Base-by-base conservation (phyloP, 192 early-diverging fungal species). In the Cetraspora pellucida region DNA sequence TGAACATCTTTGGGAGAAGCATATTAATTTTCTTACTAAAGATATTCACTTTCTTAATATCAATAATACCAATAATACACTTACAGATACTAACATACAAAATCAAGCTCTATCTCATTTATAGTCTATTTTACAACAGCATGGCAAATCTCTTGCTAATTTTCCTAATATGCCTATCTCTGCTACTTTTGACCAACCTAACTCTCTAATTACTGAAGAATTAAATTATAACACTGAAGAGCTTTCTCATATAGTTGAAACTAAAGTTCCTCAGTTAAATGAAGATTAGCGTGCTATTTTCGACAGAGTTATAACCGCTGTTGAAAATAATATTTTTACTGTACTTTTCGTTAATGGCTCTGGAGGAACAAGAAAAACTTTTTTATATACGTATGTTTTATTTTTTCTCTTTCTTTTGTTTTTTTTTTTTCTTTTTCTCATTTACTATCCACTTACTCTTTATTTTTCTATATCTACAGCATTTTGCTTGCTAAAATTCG, bases 261-360 rank as follows among this genome's bases (percentile, higher is more conserved):
- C 30, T 37, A 31, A 14, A 17, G 9, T 44, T 66, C 31, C 21
- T 13, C 17, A 21, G n/a, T 73, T 73, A 57, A 73, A 73, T 46
- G 17, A 14, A 31, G 72, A 73, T 44, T 50, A 73, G 25, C 13
- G 21, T 19, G 28, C 28, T 60, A 13, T 21, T 10, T 73, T 59
- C 58, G 72, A 73, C 16, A 54, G 16, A 43, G 72, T 73, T 44
- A 73, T 73, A n/a, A 60, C 7, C 10, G 72, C 72, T 73, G 72
- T 73, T 11, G 31, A 52, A 49, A 57, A 17, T n/a, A 25, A 57
- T 58, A 17, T 17, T 6, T 30, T 31, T 55, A 50, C 44, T 43
- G 27, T 80, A 2, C 76, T 80, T 31, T 83, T 80, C 61, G 52
- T 83, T 30, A 79, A 80, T 72, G n/a, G n/a, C n/a, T n/a, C n/a